Conservation (phyloP, 1,139 yeast species). For the Yamadazyma atlantica region DNA sequence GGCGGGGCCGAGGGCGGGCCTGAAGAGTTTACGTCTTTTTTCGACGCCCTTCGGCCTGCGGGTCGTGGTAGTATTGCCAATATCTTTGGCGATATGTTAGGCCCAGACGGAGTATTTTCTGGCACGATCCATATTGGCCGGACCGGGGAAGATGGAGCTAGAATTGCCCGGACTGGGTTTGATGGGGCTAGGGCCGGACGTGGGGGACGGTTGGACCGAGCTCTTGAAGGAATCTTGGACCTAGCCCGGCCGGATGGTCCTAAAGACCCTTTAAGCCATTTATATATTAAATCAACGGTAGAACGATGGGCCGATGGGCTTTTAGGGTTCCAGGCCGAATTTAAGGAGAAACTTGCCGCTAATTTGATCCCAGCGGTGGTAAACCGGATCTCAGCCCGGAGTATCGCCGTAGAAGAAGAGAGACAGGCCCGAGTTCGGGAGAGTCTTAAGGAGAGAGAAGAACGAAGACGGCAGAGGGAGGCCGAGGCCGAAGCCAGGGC, state of each 20-base stretch:
- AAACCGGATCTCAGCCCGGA: slow-evolving; percentile 51
- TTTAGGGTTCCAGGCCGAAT: slow-evolving; percentile 47
- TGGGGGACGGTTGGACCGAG: slow-evolving; percentile 26
- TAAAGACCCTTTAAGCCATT: slow-evolving; percentile 19
- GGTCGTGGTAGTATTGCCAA: slow-evolving; percentile 19
- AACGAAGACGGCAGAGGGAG: slow-evolving; percentile 20
- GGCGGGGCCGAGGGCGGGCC: slow-evolving; percentile 24
- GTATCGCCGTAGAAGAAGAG: slow-evolving; percentile 34
- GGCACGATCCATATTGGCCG: slow-evolving; percentile 18
- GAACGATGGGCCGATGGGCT: slow-evolving; percentile 72
- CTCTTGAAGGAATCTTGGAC: slow-evolving; percentile 28
- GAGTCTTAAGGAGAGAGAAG: slow-evolving; percentile 33
- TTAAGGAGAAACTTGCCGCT: slow-evolving; percentile 36
- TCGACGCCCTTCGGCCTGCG: slow-evolving; percentile 26
- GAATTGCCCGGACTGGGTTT: slow-evolving; percentile 17
- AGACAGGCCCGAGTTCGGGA: slow-evolving; percentile 27
- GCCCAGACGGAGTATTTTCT: slow-evolving; percentile 17
- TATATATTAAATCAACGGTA: slow-evolving; percentile 53
- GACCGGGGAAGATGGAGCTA: slow-evolving; percentile 12
- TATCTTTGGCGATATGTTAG: slow-evolving; percentile 20
- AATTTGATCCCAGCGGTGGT: slow-evolving; percentile 54
- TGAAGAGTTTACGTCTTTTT: slow-evolving; percentile 25
- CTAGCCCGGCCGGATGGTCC: slow-evolving; percentile 10
- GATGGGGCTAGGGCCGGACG: slow-evolving; percentile 8
- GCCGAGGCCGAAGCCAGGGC: slow-evolving; percentile 40